Evolutionary conservation across 192 early-diverging fungal genomes (phyloP).

Genomic region (Coemansia sp.): DNA sequence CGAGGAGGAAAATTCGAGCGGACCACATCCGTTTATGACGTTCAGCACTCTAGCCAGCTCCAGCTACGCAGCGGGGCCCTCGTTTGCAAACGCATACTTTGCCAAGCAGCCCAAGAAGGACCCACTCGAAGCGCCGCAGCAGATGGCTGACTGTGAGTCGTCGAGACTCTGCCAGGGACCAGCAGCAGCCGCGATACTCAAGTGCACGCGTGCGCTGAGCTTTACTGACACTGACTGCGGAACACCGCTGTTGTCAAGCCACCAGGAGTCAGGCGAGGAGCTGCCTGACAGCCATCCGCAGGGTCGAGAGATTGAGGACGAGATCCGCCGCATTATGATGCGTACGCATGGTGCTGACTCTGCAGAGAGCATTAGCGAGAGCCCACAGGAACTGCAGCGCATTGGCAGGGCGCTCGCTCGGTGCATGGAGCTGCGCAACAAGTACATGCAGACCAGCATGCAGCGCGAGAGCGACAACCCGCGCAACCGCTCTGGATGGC

Average conservation of each 20-base stretch:
- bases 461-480: conserved; percentile 83
- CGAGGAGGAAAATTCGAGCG: not conserved
- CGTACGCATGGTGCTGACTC: conserved; percentile 13
- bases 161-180: conserved; percentile 1
- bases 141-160: not conserved
- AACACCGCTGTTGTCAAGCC: not conserved
- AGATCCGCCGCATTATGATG: conserved; percentile 47
- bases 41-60: conserved; percentile 12
- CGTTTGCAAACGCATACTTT: conserved; percentile 14
- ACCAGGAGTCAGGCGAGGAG: not conserved
- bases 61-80: conserved; percentile 14
- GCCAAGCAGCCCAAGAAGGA: conserved; percentile 7
- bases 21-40: conserved; percentile 10
- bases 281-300: conserved; percentile 19
- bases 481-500: conserved; percentile 71
- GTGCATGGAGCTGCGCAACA: conserved; percentile 77
- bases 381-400: conserved; percentile 28
- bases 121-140: not conserved
- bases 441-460: conserved; percentile 73
- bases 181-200: conserved; percentile 21
- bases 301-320: conserved; percentile 30
- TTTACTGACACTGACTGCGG: not conserved
- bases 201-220: conserved; percentile 5
- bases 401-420: conserved; percentile 54
- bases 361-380: conserved; percentile 17